Conservation (phyloP, 164 flowering plant species). For the Taxillus chinensis region DNA sequence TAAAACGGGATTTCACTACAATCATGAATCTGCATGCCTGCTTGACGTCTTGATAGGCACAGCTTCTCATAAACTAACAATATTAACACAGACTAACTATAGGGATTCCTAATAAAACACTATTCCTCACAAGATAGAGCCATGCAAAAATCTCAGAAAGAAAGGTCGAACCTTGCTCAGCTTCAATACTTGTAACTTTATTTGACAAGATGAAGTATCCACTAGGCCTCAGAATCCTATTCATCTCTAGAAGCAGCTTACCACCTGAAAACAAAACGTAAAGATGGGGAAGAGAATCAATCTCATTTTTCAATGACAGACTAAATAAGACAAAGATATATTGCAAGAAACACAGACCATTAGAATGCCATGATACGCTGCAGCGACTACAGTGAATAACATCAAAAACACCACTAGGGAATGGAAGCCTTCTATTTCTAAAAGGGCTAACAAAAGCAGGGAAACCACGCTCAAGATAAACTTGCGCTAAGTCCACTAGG, state of each 20-base stretch:
- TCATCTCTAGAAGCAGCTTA: slow-evolving; percentile 78
- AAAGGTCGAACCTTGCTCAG: slow-evolving; percentile 57
- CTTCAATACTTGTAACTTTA: slow-evolving; percentile 60
- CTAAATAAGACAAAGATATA: neutral
- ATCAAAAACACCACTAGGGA: slow-evolving; percentile 88
- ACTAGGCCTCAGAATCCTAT: slow-evolving; percentile 82
- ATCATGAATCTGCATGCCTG: no score
- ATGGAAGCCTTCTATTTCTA: slow-evolving; percentile 67
- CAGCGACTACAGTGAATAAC: slow-evolving; percentile 87
- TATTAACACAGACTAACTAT: neutral
- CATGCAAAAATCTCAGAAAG: neutral
- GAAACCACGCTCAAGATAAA: slow-evolving; percentile 89
- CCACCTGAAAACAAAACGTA: slow-evolving; percentile 42
- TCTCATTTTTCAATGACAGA: neutral
- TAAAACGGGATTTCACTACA: no score
- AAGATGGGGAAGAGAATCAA: neutral
- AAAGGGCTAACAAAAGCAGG: slow-evolving; percentile 72
- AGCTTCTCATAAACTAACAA: no score
- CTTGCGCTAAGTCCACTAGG: slow-evolving; percentile 73
- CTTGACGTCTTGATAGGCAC: no score
- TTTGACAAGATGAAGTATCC: slow-evolving; percentile 85
- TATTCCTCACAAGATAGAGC: neutral
- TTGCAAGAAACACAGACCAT: slow-evolving; percentile 40
- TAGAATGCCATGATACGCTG: slow-evolving; percentile 68
- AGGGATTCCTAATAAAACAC: neutral